Evolutionary conservation across 2,329 filamentous ascomycete genomes (phyloP).

Genomic region (Fusarium xyrophilum): DNA sequence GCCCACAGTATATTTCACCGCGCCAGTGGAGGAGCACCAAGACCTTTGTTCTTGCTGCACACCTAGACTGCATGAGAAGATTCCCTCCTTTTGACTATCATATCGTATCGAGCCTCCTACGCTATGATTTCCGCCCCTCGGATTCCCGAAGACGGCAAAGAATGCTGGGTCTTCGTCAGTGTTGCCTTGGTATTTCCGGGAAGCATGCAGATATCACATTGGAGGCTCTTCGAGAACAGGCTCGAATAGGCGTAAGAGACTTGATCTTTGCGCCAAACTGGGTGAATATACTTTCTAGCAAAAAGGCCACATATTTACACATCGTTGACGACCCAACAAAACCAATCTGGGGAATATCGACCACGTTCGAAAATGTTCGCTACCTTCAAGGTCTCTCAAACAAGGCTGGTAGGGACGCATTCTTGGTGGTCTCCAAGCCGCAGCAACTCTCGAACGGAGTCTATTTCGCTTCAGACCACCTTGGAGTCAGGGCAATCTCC

Average conservation of each 20-base stretch:
- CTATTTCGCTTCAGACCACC: not conserved
- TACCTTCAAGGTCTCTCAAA: not conserved
- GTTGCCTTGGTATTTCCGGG: not conserved
- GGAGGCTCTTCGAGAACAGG: not conserved
- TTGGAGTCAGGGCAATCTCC: not conserved
- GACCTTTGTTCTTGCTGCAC: not conserved
- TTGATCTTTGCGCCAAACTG: not conserved
- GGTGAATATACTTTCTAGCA: not conserved
- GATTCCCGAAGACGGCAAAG: not conserved
- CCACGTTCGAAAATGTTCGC: not conserved
- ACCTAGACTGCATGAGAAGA: not conserved
- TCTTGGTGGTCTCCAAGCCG: not conserved
- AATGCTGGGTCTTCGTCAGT: not conserved
- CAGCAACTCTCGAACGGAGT: not conserved
- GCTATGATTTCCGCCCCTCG: not conserved
- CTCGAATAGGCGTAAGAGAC: not conserved
- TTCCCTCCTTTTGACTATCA: not conserved
- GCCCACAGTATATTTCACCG: slow-evolving; percentile 2
- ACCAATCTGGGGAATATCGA: not conserved
- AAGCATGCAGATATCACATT: not conserved
- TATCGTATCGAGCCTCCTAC: not conserved
- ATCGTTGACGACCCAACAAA: not conserved
- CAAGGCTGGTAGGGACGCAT: not conserved
- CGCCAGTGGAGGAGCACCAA: not conserved
- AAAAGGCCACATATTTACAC: not conserved